Base-by-base conservation (phyloP, 306 rosid species). In the Rosa lucieae region DNA sequence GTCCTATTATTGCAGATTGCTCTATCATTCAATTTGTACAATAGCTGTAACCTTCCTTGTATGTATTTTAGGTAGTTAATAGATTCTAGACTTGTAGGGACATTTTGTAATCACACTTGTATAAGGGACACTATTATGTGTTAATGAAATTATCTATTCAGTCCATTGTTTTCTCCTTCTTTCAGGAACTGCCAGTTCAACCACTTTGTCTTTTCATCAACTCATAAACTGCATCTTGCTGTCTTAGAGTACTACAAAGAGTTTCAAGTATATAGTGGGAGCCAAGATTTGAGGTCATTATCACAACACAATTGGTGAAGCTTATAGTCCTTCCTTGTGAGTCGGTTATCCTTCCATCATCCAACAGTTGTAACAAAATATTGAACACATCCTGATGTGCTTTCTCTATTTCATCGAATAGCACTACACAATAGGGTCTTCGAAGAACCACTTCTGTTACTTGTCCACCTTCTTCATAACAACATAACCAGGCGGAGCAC, bases 381-480 rank as follows among this genome's bases (percentile, higher is more conserved):
- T n/a, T n/a, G n/a, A n/a, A 85, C 89, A 92, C 97, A 74, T 94
- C 98, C 4, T 90, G 98, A 80, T 94, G 98, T 10, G 96, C 97
- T 82, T 92, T 94, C 87, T 94, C 98, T 17, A 92, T 94, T 82
- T 92, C 94, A 77, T 92, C 98, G 13, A 94, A 94, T 26, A 90
- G 90, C 15, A 94, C 92, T n/a, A 92, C 98, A 13, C 92, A 90
- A 80, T 94, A 95, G 39, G 99, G 99, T 75, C 99, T 93, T 88
- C 94, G 87, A 53, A 95, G 90, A 75, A 87, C 90, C 71, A 90
- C 91, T 85, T 91, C 98, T 63, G 98, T 92, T 52, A 95, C 84
- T 85, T 95, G 99, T 43, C 99, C 99, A 51, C 98, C 99, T 89
- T 95, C 99, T 86, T 95, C 99, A 18, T 90, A 90, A 40, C 94